Evolutionary conservation across 2,329 filamentous ascomycete species (phyloP).

Genomic region (Colletotrichum kahawae): DNA sequence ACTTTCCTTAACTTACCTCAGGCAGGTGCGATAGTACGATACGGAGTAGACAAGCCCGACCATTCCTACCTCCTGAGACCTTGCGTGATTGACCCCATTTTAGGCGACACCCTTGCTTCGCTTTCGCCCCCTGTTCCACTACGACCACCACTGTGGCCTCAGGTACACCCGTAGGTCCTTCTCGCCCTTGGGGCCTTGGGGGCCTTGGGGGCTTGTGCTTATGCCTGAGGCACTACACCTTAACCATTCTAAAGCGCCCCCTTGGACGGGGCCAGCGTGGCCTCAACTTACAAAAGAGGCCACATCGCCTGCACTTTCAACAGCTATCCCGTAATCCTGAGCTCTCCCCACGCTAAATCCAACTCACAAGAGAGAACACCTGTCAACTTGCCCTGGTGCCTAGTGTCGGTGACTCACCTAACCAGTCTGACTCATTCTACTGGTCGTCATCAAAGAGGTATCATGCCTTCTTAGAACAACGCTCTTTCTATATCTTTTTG

Average conservation of each 20-base stretch:
- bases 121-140: background rate
- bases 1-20: background rate
- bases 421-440: constrained; percentile 26
- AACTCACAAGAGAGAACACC: constrained; percentile 6
- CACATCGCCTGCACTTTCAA: constrained; percentile 10
- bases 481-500: constrained; percentile 27
- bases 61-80: background rate
- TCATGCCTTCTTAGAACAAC: constrained; percentile 25
- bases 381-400: constrained; percentile 17
- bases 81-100: constrained; percentile 7
- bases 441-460: constrained; percentile 26
- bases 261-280: constrained; percentile 17
- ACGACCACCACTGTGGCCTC: background rate
- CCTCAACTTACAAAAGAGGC: constrained; percentile 25
- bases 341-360: background rate
- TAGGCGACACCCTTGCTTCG: background rate
- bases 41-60: background rate
- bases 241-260: background rate
- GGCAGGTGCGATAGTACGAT: background rate
- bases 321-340: background rate
- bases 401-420: constrained; percentile 13
- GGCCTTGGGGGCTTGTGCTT: background rate
- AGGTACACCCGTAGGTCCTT: background rate
- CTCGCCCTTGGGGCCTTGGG: background rate
- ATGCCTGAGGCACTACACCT: constrained; percentile 8